Conservation (phyloP, 2,329 filamentous ascomycete species). For the Aspergillus aculeatus region DNA sequence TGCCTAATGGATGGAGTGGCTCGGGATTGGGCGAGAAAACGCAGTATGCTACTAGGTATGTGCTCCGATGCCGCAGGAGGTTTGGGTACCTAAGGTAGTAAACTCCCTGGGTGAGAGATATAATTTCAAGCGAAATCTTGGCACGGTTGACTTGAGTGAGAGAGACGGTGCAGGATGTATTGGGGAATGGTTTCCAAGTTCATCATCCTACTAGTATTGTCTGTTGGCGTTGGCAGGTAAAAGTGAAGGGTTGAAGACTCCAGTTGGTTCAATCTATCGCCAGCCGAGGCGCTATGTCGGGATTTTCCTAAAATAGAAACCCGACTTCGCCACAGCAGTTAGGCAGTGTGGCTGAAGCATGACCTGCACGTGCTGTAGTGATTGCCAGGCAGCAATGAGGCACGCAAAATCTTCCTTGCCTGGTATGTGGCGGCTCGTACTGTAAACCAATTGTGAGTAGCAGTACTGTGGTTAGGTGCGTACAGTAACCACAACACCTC, state of each 20-base stretch:
- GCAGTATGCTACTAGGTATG: background rate
- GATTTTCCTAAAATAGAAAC: background rate
- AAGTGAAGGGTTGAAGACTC: too few relatives aligned
- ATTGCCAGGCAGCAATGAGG: conserved; percentile 14
- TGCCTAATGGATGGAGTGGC: conserved; percentile 2
- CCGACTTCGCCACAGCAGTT: background rate
- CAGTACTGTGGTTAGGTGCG: background rate
- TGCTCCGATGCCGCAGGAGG: background rate
- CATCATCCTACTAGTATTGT: too few relatives aligned
- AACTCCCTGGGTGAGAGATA: background rate
- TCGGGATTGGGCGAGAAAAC: conserved; percentile 5
- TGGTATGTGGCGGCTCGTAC: conserved; percentile 1
- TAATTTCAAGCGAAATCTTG: background rate
- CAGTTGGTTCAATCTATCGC: too few relatives aligned
- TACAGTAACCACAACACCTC: too few relatives aligned
- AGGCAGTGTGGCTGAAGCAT: conserved; percentile 12
- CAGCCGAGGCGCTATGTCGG: background rate
- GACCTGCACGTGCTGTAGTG: conserved; percentile 10
- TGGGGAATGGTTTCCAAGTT: too few relatives aligned
- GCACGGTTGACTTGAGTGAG: too few relatives aligned
- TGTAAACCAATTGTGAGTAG: background rate
- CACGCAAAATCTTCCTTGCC: background rate
- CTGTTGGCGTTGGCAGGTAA: too few relatives aligned
- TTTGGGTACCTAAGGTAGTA: conserved; percentile 6
- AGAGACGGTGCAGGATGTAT: too few relatives aligned